Evolutionary conservation across 345 rosid species (phyloP).

Genomic region (Gossypium turneri): DNA sequence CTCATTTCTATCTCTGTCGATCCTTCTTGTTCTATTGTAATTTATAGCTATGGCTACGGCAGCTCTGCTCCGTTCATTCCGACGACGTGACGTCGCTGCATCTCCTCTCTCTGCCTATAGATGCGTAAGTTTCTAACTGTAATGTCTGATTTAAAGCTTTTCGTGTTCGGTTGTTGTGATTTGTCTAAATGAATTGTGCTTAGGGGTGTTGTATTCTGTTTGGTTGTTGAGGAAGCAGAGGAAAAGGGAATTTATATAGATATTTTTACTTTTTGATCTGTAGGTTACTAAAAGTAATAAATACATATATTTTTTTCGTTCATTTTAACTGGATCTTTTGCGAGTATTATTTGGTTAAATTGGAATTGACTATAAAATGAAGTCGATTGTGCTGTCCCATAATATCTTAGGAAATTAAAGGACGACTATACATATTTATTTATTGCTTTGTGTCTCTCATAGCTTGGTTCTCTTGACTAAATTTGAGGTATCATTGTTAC

Average conservation of each 20-base stretch:
- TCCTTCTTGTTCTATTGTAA: background rate
- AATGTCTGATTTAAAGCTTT: background rate
- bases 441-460: background rate
- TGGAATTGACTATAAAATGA: too few relatives aligned
- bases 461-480: background rate
- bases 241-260: background rate
- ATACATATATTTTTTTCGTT: background rate
- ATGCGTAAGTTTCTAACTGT: constrained; percentile 40
- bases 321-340: background rate
- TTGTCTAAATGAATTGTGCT: background rate
- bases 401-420: background rate
- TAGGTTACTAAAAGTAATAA: background rate
- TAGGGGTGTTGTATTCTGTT: background rate
- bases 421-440: background rate
- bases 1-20: background rate
- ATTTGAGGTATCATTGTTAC: background rate
- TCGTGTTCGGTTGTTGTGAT: background rate
- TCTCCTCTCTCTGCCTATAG: constrained; percentile 54
- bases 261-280: background rate
- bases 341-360: background rate
- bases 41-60: constrained; percentile 51
- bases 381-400: background rate
- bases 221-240: background rate
- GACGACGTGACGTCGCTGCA: constrained; percentile 62
- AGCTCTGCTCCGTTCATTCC: constrained; percentile 56